A percentile compares a stretch with the other conserved stretches of the same genome.
Conservation (phyloP, 2,329 filamentous ascomycete species). For the Xylariaceae sp. region DNA sequence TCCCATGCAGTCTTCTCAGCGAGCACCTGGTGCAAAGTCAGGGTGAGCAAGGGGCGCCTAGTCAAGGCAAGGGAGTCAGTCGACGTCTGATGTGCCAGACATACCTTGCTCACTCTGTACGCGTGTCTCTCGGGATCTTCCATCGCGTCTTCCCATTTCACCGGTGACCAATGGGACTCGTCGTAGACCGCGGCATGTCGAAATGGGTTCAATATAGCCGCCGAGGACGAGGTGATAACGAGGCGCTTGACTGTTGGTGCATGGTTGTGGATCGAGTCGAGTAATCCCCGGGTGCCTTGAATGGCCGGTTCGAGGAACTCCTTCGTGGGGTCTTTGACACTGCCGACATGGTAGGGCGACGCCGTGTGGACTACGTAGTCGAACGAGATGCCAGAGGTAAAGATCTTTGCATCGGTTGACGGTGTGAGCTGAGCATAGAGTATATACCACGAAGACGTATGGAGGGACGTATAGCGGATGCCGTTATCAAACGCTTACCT, state of each 20-base stretch:
- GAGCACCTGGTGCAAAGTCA: constrained; percentile 45
- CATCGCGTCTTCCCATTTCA: constrained; percentile 34
- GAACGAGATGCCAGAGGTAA: too few species aligned
- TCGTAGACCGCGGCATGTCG: constrained; percentile 35
- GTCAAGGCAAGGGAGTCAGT: background rate
- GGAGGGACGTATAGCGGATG: background rate
- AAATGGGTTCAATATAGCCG: constrained; percentile 36
- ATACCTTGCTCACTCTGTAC: constrained; percentile 42
- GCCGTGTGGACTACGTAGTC: constrained; percentile 71
- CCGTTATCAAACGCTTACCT: constrained; percentile 31
- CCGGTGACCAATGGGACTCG: constrained; percentile 35
- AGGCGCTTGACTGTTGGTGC: constrained; percentile 56
- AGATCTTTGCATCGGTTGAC: too few species aligned
- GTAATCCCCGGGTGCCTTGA: constrained; percentile 44
- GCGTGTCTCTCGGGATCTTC: constrained; percentile 23
- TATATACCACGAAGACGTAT: constrained; percentile 21
- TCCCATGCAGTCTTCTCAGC: constrained; percentile 64
- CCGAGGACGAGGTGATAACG: constrained; percentile 47
- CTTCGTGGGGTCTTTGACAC: constrained; percentile 44
- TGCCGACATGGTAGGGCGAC: constrained; percentile 65
- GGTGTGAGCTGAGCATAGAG: constrained; percentile 36
- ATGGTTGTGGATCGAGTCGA: constrained; percentile 41
- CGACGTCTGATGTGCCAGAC: constrained; percentile 18
- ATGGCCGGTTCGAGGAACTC: constrained; percentile 53
- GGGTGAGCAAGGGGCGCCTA: background rate